Evolutionary conservation across 2,329 filamentous ascomycete genomes (phyloP).

Genomic region (Colletotrichum neosansevieriae): DNA sequence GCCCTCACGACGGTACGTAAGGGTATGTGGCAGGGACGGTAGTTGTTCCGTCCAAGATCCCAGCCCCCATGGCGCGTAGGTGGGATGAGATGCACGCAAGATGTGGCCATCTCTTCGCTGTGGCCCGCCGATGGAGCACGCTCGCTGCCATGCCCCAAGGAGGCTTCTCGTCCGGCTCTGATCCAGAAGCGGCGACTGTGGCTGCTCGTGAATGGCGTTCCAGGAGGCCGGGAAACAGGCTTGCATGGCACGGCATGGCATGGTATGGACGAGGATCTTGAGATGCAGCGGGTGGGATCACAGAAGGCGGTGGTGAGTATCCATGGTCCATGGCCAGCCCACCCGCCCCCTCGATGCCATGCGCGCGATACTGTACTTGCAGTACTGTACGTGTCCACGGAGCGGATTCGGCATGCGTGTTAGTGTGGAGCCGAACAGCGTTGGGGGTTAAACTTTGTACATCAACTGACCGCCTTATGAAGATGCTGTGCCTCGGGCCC

Average conservation of each 20-base stretch:
- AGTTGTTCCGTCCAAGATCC: constrained; percentile 6
- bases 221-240: constrained; percentile 34
- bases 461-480: constrained; percentile 37
- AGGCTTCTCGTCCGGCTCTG: constrained; percentile 31
- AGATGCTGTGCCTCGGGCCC: constrained; percentile 6
- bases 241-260: constrained; percentile 38
- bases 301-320: constrained; percentile 32
- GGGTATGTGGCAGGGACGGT: constrained; percentile 1
- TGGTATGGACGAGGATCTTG: constrained; percentile 37
- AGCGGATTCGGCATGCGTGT: constrained; percentile 23
- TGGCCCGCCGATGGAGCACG: constrained; percentile 22
- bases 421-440: constrained; percentile 26
- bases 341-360: constrained; percentile 27
- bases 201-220: constrained; percentile 35
- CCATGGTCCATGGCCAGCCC: constrained; percentile 5
- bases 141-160: constrained; percentile 32
- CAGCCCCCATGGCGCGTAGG: neutral
- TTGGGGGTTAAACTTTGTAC: constrained; percentile 35
- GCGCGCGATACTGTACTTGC: constrained; percentile 30
- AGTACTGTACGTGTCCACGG: constrained; percentile 24
- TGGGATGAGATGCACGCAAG: constrained; percentile 38
- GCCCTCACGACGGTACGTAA: constrained; percentile 9
- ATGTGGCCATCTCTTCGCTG: constrained; percentile 26
- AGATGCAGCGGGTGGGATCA: constrained; percentile 39
- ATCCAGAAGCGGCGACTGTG: constrained; percentile 32